Evolutionary conservation across 352 stramenopile genomes (phyloP), one percentile per base, ranked within the genome.

Genomic region (Phytophthora sp.): DNA sequence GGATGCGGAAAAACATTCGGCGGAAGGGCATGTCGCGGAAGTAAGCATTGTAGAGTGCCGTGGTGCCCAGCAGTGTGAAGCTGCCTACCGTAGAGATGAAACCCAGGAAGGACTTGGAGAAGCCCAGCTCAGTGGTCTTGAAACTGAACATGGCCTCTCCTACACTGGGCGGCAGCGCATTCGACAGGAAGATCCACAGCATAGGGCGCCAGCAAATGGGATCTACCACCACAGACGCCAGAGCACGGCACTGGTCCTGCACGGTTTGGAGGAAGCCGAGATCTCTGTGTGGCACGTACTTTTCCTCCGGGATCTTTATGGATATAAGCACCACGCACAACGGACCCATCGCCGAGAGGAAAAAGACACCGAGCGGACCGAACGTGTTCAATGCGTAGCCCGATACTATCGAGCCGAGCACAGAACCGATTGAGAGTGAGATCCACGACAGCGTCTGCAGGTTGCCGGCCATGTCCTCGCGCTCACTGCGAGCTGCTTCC

Each of bases 141-240:
- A 94, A 94, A 71, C 77, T 91, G 77, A 93, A 94, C 81, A 91
- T 91, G 66, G 82, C 85, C 49, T 94, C 81, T 15, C 77, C 75
- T n/a, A 92, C 69, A 49, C 82, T 92, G 7, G 82, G 81, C 15
- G 83, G 80, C 20, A 94, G 54, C 3, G 81, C 82, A 35, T 91
- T 92, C 5, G 85, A 94, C 27, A 94, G 63, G 61, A 94, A 91
- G 58, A 94, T 89, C 82, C 84, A 94, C 15, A 90, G 68, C 80
- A 90, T 85, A 7, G 83, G 83, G 8, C 83, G 81, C 85, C 85
- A 94, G 62, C 83, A 91, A 30, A 91, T 81, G 1, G 85, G 85
- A 62, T 90, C 80, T 35, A 90, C 74, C 11, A 91, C 76, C 12
- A 91, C 82, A 4, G 69, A 58, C 21, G 77, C 82, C 7, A 93